phyloP scores from a whole-genome alignment of 2,329 filamentous ascomycete species.

The Clonostachys solani region DNA sequence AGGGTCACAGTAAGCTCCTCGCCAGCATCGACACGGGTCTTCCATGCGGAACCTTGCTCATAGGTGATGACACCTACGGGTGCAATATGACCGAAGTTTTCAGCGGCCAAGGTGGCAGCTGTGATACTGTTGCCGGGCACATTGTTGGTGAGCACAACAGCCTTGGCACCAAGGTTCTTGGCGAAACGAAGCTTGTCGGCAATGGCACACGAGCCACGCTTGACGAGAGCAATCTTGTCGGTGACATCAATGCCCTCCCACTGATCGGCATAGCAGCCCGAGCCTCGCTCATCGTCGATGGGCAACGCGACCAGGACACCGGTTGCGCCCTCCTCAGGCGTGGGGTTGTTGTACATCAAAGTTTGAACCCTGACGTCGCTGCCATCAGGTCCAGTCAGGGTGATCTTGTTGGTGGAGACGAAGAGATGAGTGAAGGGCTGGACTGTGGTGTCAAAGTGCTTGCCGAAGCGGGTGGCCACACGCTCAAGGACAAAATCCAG shows the following conservation, averaged over 20 bases:
- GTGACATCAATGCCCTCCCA: slow-evolving; percentile 37
- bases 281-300: slow-evolving; percentile 28
- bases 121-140: slow-evolving; percentile 34
- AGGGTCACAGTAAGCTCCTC: slow-evolving; percentile 26
- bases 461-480: slow-evolving; percentile 26
- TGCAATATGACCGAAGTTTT: slow-evolving; percentile 25
- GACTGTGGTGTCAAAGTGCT: slow-evolving; percentile 36
- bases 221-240: slow-evolving; percentile 38
- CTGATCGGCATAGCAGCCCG: slow-evolving; percentile 34
- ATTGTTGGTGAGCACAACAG: slow-evolving; percentile 59
- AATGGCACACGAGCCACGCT: slow-evolving; percentile 37
- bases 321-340: slow-evolving; percentile 28
- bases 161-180: slow-evolving; percentile 32
- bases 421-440: slow-evolving; percentile 43
- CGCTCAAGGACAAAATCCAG: slow-evolving; percentile 51
- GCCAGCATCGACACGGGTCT: slow-evolving; percentile 20
- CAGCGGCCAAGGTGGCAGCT: slow-evolving; percentile 47
- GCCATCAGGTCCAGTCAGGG: slow-evolving; percentile 37
- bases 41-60: slow-evolving; percentile 29
- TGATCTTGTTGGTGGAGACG: slow-evolving; percentile 33
- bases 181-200: slow-evolving; percentile 38
- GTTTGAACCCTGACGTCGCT: slow-evolving; percentile 35
- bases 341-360: slow-evolving; percentile 41
- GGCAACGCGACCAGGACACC: slow-evolving; percentile 28
- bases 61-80: slow-evolving; percentile 28